These are phyloP conservation scores for Rugosomyces carneus DNA, from an alignment of 1,284 basidiomycete species.

Conservation along the genomic window DNA sequence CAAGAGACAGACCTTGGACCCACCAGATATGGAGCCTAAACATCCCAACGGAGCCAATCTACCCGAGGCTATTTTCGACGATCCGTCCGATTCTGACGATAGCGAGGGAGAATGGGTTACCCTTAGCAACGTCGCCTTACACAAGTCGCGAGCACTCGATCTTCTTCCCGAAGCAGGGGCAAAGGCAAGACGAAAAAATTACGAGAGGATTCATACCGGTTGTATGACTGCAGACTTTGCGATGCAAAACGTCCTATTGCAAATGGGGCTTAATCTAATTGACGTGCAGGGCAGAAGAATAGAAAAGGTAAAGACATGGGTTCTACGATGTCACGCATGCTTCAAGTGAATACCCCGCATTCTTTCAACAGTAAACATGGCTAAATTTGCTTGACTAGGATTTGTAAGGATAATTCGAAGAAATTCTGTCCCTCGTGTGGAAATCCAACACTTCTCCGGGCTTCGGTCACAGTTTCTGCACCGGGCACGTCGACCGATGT, in stretches of 20 bases:
- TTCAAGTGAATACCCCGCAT: constrained; percentile 77
- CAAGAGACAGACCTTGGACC: constrained; percentile 30
- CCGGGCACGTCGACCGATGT: constrained; percentile 51
- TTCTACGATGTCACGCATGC: constrained; percentile 95
- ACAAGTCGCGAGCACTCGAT: constrained; percentile 87
- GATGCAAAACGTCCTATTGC: constrained; percentile 96
- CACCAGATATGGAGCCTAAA: constrained; percentile 43
- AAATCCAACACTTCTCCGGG: constrained; percentile 85
- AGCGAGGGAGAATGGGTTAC: constrained; percentile 98
- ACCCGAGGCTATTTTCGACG: constrained; percentile 50
- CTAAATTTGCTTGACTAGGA: constrained; percentile 39
- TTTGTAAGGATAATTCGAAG: constrained; percentile 93
- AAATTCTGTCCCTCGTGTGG: constrained; percentile 99
- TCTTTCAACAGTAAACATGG: not conserved
- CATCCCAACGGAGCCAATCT: constrained; percentile 27
- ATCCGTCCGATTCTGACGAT: constrained; percentile 73
- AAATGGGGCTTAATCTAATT: constrained; percentile 93
- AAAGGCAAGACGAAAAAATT: constrained; percentile 37
- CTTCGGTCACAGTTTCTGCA: constrained; percentile 82
- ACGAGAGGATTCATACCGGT: constrained; percentile 56
- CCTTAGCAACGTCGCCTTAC: constrained; percentile 77
- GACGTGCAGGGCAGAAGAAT: constrained; percentile 90
- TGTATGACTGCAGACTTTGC: constrained; percentile 99
- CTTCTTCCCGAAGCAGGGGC: constrained; percentile 52
- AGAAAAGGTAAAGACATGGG: constrained; percentile 91